Conservation (phyloP, 1,284 basidiomycete species). For the Moesziomyces sp. region DNA sequence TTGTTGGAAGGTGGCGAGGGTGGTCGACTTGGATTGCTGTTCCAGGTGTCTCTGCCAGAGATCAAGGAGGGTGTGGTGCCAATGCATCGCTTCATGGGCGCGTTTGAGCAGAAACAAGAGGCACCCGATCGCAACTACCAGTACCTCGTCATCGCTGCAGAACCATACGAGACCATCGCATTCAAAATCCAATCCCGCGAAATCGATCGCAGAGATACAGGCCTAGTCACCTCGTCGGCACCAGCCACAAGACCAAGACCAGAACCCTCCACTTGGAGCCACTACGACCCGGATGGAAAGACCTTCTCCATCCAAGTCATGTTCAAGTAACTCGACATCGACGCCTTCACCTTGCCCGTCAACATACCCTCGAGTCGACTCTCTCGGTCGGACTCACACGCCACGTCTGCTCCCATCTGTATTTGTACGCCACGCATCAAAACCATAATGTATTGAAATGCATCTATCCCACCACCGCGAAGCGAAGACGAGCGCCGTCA, state of each 20-base stretch:
- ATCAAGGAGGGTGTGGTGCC: conserved; percentile 83
- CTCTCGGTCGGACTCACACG: background rate
- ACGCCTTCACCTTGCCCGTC: too few species aligned
- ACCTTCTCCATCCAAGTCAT: conserved; percentile 62
- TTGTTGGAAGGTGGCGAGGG: conserved; percentile 39
- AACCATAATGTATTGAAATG: background rate
- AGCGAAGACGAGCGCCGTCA: background rate
- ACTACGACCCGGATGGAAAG: conserved; percentile 62
- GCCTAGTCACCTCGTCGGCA: conserved; percentile 40
- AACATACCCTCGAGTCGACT: conserved; percentile 11
- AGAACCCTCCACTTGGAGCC: conserved; percentile 62
- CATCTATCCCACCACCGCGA: background rate
- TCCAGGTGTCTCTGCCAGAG: conserved; percentile 94
- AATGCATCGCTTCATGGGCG: conserved; percentile 93
- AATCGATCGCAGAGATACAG: conserved; percentile 75
- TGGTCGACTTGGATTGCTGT: conserved; percentile 84
- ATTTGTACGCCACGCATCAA: conserved; percentile 15
- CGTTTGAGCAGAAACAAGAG: conserved; percentile 97
- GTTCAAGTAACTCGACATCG: conserved; percentile 32
- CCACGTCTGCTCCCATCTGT: conserved; percentile 7
- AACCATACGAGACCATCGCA: conserved; percentile 98
- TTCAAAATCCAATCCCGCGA: conserved; percentile 98
- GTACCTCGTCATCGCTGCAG: conserved; percentile 96
- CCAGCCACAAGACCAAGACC: conserved; percentile 39
- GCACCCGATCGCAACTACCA: conserved; percentile 95